phyloP scores from a whole-genome alignment of 176 grass and related monocot genomes.

The Musa acuminata region DNA sequence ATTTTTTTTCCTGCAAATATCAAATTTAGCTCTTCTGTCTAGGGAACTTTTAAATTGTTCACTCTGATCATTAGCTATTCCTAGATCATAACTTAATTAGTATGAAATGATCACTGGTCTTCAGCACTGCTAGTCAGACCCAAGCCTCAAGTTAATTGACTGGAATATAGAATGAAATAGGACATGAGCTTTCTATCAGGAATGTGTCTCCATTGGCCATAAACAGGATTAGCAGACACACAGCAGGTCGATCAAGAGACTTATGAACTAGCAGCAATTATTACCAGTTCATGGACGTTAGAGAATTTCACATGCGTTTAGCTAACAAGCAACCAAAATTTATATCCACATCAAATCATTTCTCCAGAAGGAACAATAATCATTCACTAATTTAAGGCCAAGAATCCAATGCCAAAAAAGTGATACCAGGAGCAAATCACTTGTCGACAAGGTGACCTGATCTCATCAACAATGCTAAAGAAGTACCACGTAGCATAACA shows the following conservation, averaged over 20 bases:
- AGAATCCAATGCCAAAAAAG: not conserved
- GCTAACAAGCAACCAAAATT: not conserved
- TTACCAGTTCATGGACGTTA: not conserved
- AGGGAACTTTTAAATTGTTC: no score
- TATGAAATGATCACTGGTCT: not conserved
- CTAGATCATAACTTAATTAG: not conserved
- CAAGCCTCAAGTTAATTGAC: not conserved
- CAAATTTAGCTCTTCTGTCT: no score
- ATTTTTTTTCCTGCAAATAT: no score
- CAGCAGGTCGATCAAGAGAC: not conserved
- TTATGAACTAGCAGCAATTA: not conserved
- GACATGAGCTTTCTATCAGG: not conserved
- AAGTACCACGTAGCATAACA: no score
- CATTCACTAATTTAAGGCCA: not conserved
- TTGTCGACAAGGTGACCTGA: not conserved
- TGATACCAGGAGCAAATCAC: not conserved
- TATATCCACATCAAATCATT: not conserved
- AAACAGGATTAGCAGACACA: not conserved
- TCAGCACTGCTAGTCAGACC: not conserved
- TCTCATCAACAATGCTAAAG: no score
- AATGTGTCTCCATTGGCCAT: not conserved
- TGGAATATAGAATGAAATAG: not conserved
- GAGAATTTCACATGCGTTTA: no score
- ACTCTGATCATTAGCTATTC: no score
- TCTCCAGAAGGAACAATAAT: not conserved